phyloP scores from a whole-genome alignment of 805 yeast species.

The Torulaspora microellipsoides region DNA sequence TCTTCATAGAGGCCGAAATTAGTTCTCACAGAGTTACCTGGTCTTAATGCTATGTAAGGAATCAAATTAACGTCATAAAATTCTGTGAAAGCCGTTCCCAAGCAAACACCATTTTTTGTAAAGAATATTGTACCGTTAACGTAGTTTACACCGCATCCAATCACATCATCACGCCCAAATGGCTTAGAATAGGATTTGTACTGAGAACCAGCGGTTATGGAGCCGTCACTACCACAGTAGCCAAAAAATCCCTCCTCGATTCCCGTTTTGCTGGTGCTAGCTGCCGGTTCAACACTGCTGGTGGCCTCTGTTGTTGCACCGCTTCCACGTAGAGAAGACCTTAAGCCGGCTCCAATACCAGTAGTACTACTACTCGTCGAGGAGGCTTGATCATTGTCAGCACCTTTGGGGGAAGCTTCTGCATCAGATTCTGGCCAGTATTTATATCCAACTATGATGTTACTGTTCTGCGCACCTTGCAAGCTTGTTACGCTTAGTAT shows the following conservation, averaged over 20 bases:
- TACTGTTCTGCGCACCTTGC: conserved; percentile 25
- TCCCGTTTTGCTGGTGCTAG: conserved; percentile 10
- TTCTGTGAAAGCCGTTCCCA: conserved; percentile 52
- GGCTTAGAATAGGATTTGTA: conserved; percentile 21
- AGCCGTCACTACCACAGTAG: conserved; percentile 31
- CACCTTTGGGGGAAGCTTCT: conserved; percentile 3
- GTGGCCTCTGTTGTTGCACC: conserved; percentile 8
- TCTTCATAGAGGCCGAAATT: conserved; percentile 46
- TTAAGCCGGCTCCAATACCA: conserved; percentile 8
- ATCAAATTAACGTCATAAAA: conserved; percentile 38
- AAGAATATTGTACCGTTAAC: conserved; percentile 58
- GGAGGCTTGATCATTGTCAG: conserved; percentile 11
- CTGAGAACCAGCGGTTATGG: conserved; percentile 23
- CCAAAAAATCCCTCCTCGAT: conserved; percentile 27
- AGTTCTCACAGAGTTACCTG: conserved; percentile 34
- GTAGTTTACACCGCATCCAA: conserved; percentile 84
- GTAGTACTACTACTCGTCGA: conserved; percentile 5
- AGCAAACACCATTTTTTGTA: conserved; percentile 73
- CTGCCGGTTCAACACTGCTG: conserved; percentile 5
- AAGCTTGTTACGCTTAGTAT: conserved; percentile 25
- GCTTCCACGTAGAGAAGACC: conserved; percentile 13
- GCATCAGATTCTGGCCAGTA: conserved; percentile 11
- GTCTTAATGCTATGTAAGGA: conserved; percentile 44
- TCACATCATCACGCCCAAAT: conserved; percentile 55
- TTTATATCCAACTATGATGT: conserved; percentile 31